Evolutionary conservation across 2,329 filamentous ascomycete genomes (phyloP).

Genomic region (Parasarocladium wereldwijsianum): DNA sequence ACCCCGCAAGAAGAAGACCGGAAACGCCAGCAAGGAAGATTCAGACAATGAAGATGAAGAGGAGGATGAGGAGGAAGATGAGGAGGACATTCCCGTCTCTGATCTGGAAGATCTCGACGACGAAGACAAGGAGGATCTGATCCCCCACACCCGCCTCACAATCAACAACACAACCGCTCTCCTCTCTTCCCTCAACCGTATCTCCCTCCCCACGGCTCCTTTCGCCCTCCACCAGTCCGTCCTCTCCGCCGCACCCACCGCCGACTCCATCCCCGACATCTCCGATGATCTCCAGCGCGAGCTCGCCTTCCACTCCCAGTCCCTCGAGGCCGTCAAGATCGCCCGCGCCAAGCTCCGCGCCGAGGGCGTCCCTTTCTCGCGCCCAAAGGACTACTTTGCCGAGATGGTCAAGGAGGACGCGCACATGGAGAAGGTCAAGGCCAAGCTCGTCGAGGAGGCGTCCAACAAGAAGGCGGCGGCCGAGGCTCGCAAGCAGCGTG

Average conservation of each 20-base stretch:
- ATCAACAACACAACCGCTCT: slow-evolving; percentile 96
- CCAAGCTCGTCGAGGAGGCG: slow-evolving; percentile 83
- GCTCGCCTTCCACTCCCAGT: slow-evolving; percentile 84
- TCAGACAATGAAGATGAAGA: slow-evolving; percentile 38
- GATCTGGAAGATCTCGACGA: slow-evolving; percentile 68
- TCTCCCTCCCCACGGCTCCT: slow-evolving; percentile 53
- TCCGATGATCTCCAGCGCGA: slow-evolving; percentile 89
- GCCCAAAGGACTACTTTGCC: slow-evolving; percentile 90
- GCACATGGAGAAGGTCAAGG: slow-evolving; percentile 94
- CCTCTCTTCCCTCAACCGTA: slow-evolving; percentile 63
- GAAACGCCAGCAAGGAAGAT: slow-evolving; percentile 7
- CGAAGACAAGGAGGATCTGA: slow-evolving; percentile 71
- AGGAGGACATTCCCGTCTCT: slow-evolving; percentile 79
- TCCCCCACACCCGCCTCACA: slow-evolving; percentile 82
- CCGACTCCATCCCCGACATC: slow-evolving; percentile 58
- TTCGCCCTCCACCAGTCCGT: slow-evolving; percentile 78
- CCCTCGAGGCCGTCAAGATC: slow-evolving; percentile 60
- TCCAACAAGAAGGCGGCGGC: slow-evolving; percentile 82
- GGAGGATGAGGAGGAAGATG: slow-evolving; percentile 56
- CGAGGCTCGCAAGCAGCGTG: slow-evolving; percentile 81
- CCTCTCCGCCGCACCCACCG: slow-evolving; percentile 49
- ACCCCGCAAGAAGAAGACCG: slow-evolving; percentile 15
- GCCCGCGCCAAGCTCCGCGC: slow-evolving; percentile 63
- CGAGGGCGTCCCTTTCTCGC: slow-evolving; percentile 73
- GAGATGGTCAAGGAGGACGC: slow-evolving; percentile 99